Percentiles rank a stretch among this genome's conserved stretches.
Conservation (phyloP, 2,329 filamentous ascomycete genomes). For the Cercospora brassicicola region DNA sequence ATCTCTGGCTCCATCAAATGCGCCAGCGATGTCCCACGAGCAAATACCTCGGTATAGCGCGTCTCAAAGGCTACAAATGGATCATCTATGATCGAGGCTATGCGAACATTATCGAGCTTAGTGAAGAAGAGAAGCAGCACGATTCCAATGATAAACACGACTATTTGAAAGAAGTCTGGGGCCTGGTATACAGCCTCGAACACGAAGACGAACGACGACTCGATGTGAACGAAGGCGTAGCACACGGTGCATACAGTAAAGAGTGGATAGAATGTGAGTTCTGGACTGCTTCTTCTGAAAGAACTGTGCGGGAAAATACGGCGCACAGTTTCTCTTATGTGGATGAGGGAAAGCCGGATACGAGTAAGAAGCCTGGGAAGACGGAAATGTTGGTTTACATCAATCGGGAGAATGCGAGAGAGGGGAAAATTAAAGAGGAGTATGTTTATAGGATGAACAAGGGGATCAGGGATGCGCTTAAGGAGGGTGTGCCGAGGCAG, state of each 20-base stretch:
- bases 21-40: slow-evolving; percentile 58
- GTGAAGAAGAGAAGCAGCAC: background rate
- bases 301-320: background rate
- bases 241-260: slow-evolving; percentile 58
- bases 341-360: slow-evolving; percentile 28
- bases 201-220: slow-evolving; percentile 53
- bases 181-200: slow-evolving; percentile 57
- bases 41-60: slow-evolving; percentile 57
- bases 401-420: slow-evolving; percentile 47
- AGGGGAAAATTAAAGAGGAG: slow-evolving; percentile 53
- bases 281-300: slow-evolving; percentile 36
- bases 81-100: slow-evolving; percentile 67
- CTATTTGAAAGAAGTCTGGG: slow-evolving; percentile 53
- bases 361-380: slow-evolving; percentile 26
- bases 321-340: background rate
- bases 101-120: slow-evolving; percentile 61
- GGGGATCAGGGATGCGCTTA: slow-evolving; percentile 60
- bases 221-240: slow-evolving; percentile 64
- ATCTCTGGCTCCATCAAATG: slow-evolving; percentile 69
- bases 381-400: slow-evolving; percentile 60
- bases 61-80: slow-evolving; percentile 61
- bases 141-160: slow-evolving; percentile 7
- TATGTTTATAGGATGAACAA: slow-evolving; percentile 65
- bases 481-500: slow-evolving; percentile 53
- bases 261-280: slow-evolving; percentile 49